Evolutionary conservation across 768 basidiomycete genomes (phyloP).

Genomic region (Amanita pseudoporphyria): DNA sequence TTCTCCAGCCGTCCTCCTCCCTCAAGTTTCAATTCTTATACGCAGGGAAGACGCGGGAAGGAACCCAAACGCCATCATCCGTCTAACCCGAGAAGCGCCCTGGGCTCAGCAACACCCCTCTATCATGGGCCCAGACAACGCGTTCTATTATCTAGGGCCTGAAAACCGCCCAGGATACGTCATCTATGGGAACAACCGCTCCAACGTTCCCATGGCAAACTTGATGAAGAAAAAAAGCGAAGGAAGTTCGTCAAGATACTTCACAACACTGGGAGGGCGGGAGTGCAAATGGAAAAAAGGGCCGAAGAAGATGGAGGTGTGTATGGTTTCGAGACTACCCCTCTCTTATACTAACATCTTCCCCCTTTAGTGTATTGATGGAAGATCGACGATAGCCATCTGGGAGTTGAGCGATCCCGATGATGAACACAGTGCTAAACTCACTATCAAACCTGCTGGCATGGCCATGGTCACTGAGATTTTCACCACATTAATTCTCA

Average conservation of each 20-base stretch:
- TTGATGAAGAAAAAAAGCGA: slow-evolving; percentile 49
- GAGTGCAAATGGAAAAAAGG: slow-evolving; percentile 69
- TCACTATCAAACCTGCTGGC: slow-evolving; percentile 49
- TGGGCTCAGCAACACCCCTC: slow-evolving; percentile 62
- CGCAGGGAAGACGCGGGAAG: slow-evolving; percentile 34
- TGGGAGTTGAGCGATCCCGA: slow-evolving; percentile 58
- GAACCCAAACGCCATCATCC: slow-evolving; percentile 52
- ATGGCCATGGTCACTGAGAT: slow-evolving; percentile 67
- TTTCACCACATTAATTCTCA: slow-evolving; percentile 63
- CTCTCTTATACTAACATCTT: neutral
- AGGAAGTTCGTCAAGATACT: slow-evolving; percentile 66
- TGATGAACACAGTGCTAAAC: slow-evolving; percentile 47
- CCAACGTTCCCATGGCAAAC: slow-evolving; percentile 45
- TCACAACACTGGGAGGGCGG: slow-evolving; percentile 56
- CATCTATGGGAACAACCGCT: slow-evolving; percentile 56
- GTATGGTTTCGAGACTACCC: slow-evolving; percentile 11
- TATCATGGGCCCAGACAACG: slow-evolving; percentile 74
- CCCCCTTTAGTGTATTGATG: slow-evolving; percentile 48
- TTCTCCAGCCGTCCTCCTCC: slow-evolving; percentile 5
- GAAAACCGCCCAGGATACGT: slow-evolving; percentile 49
- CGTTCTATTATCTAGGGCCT: slow-evolving; percentile 72
- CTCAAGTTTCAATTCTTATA: slow-evolving; percentile 11
- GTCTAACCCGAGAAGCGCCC: slow-evolving; percentile 50
- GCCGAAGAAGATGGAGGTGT: slow-evolving; percentile 52
- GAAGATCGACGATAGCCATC: slow-evolving; percentile 41